phyloP scores from a whole-genome alignment of 2,329 filamentous ascomycete genomes.

The Alternaria atra region DNA sequence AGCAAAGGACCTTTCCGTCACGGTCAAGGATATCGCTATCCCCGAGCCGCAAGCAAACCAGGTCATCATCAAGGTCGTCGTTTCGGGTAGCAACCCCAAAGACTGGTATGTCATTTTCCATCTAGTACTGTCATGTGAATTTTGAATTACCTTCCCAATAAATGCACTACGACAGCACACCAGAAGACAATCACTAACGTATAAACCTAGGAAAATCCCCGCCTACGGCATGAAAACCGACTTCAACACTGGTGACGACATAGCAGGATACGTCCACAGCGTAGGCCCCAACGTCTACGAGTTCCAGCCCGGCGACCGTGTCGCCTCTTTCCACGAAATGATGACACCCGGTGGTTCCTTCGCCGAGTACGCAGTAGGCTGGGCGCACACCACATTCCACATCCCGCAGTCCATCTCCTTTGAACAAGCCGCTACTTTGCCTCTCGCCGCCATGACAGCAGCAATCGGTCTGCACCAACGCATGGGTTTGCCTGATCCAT shows the following conservation, averaged over 20 bases:
- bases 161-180: too few relatives aligned
- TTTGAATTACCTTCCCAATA: not conserved
- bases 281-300: slow-evolving; percentile 65
- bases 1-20: slow-evolving; percentile 41
- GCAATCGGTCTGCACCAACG: slow-evolving; percentile 56
- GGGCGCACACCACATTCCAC: slow-evolving; percentile 65
- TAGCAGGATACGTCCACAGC: slow-evolving; percentile 63
- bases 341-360: slow-evolving; percentile 61
- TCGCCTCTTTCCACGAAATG: slow-evolving; percentile 67
- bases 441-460: slow-evolving; percentile 58
- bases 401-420: slow-evolving; percentile 60
- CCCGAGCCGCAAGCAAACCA: slow-evolving; percentile 46
- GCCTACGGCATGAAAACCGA: slow-evolving; percentile 25
- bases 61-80: slow-evolving; percentile 52
- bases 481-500: slow-evolving; percentile 55
- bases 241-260: slow-evolving; percentile 63
- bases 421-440: slow-evolving; percentile 60
- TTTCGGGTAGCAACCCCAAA: slow-evolving; percentile 57
- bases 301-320: slow-evolving; percentile 66
- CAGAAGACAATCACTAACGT: not conserved
- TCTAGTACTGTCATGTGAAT: not conserved
- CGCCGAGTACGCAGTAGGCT: slow-evolving; percentile 69
- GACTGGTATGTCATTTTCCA: slow-evolving; percentile 53
- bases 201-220: slow-evolving; percentile 38
- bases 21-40: slow-evolving; percentile 49